Conservation (phyloP, 345 rosid species). For the Psidium friedrichsthalianum region DNA sequence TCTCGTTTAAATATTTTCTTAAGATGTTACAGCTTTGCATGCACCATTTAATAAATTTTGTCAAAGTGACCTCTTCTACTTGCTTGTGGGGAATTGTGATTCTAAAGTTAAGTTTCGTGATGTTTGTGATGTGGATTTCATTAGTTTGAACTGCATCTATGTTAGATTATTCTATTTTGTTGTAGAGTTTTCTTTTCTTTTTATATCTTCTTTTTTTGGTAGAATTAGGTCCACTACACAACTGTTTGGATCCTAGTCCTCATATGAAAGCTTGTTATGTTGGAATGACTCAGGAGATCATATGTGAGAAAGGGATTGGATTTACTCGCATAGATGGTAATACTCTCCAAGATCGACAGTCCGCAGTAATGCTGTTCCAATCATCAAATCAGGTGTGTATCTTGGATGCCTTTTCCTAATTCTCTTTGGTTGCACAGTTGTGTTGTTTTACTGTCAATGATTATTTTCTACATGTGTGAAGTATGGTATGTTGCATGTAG, state of each 20-base stretch:
- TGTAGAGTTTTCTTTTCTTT: background rate
- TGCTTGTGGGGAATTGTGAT: background rate
- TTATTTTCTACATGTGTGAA: background rate
- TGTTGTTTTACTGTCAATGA: background rate
- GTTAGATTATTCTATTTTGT: background rate
- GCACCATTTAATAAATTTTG: background rate
- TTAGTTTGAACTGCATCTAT: background rate
- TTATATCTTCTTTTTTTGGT: background rate
- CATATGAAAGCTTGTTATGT: background rate
- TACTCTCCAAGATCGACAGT: constrained; percentile 85
- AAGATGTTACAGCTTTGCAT: background rate
- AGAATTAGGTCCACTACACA: background rate
- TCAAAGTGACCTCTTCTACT: background rate
- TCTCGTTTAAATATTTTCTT: background rate
- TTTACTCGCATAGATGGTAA: constrained; percentile 95
- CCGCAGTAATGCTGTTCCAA: constrained; percentile 67
- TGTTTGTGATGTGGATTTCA: background rate
- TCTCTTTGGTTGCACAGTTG: background rate
- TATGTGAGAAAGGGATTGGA: constrained; percentile 70
- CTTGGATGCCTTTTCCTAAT: background rate
- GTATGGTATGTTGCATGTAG: background rate
- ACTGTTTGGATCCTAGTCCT: background rate
- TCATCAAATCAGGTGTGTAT: constrained; percentile 49
- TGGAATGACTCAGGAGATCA: constrained; percentile 46
- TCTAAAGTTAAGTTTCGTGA: background rate